Conservation (phyloP, 805 yeast species). For the Wickerhamomyces rabaulensis region DNA sequence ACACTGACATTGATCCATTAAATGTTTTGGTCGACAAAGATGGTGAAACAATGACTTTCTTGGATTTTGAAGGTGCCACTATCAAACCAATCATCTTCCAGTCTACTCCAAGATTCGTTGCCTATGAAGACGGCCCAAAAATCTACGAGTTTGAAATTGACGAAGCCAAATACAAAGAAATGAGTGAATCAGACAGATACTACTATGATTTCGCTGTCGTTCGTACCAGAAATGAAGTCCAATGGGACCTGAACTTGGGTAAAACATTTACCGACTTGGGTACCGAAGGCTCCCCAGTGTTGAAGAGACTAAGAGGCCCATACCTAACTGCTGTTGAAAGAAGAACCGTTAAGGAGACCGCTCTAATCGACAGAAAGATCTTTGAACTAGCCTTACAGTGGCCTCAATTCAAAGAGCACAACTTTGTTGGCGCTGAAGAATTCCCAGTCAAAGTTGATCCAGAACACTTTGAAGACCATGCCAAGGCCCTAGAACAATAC, state of each 20-base stretch:
- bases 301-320: constrained; percentile 65
- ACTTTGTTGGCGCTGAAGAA: constrained; percentile 42
- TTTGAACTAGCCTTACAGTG: constrained; percentile 64
- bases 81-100: constrained; percentile 80
- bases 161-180: constrained; percentile 58
- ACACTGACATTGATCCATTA: constrained; percentile 89
- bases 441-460: constrained; percentile 62
- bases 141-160: constrained; percentile 73
- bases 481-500: constrained; percentile 54
- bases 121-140: constrained; percentile 79
- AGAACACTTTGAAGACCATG: constrained; percentile 53
- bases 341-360: constrained; percentile 50
- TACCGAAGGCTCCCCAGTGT: constrained; percentile 75
- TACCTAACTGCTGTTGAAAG: constrained; percentile 56
- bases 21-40: constrained; percentile 56
- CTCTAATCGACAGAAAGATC: constrained; percentile 62
- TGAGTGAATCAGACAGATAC: constrained; percentile 68
- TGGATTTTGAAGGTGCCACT: constrained; percentile 80
- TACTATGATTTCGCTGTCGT: constrained; percentile 83
- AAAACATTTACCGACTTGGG: constrained; percentile 63
- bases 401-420: constrained; percentile 58
- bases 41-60: constrained; percentile 38
- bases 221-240: constrained; percentile 85
- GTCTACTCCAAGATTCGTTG: constrained; percentile 76
- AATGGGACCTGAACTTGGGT: constrained; percentile 79